Percentiles rank a stretch among this genome's conserved stretches.
phyloP scores from a whole-genome alignment of 805 yeast genomes.

The Maudiozyma serrabonitensis region DNA sequence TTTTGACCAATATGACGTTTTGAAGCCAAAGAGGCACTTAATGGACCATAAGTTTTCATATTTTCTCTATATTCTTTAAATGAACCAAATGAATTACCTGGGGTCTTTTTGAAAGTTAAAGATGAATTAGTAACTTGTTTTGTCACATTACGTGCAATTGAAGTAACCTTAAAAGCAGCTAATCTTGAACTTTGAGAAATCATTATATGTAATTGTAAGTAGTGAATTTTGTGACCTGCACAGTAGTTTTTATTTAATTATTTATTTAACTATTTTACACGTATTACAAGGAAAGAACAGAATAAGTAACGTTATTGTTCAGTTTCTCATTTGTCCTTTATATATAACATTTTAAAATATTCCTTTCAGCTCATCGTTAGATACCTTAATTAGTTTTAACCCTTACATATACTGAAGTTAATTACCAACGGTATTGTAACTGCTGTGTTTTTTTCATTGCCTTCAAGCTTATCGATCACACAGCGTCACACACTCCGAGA shows the following conservation, averaged over 20 bases:
- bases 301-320: neutral
- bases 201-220: conserved; percentile 3
- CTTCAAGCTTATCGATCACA: too few relatives aligned
- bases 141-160: neutral
- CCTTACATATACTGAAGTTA: too few relatives aligned
- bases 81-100: conserved; percentile 30
- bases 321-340: too few relatives aligned
- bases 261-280: neutral
- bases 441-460: too few relatives aligned
- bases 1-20: conserved; percentile 9
- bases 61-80: conserved; percentile 32
- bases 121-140: neutral
- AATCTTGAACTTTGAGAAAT: conserved; percentile 8
- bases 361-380: too few relatives aligned
- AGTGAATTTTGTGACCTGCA: neutral
- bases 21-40: conserved; percentile 21
- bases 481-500: too few relatives aligned
- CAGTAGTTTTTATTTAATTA: neutral
- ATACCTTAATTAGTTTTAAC: too few relatives aligned
- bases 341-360: too few relatives aligned
- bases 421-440: too few relatives aligned
- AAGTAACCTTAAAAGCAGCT: conserved; percentile 4
- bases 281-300: neutral
- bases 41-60: conserved; percentile 33
- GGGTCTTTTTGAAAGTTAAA: neutral